These are phyloP conservation scores for Zasmidium citrigriseum DNA, from an alignment of 2,329 filamentous ascomycete species.

Conservation along the genomic window DNA sequence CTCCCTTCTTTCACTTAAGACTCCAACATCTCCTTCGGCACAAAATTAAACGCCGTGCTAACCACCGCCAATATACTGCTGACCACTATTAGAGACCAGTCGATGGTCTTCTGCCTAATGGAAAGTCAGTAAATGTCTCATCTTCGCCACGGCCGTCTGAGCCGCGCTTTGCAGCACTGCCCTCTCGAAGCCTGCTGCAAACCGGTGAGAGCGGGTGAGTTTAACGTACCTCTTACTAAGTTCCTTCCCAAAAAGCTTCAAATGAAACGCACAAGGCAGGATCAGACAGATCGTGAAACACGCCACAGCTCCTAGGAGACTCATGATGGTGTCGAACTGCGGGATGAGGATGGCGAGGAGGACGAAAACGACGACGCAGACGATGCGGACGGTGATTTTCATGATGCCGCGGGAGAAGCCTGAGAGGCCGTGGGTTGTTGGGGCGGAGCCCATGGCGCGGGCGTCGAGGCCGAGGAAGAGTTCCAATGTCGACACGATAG, in stretches of 20 bases:
- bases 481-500: constrained; percentile 83
- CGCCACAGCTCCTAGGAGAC: constrained; percentile 82
- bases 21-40: constrained; percentile 75
- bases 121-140: too few species aligned
- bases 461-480: constrained; percentile 73
- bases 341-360: constrained; percentile 73
- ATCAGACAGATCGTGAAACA: constrained; percentile 96
- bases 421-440: constrained; percentile 55
- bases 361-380: constrained; percentile 71
- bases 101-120: constrained; percentile 68
- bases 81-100: constrained; percentile 68
- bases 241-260: constrained; percentile 82
- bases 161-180: too few species aligned
- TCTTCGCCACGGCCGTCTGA: too few species aligned
- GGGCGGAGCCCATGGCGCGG: constrained; percentile 52
- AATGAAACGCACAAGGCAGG: constrained; percentile 82
- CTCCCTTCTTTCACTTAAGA: constrained; percentile 6
- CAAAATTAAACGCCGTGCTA: constrained; percentile 84
- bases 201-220: too few species aligned
- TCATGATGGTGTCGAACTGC: constrained; percentile 86
- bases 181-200: too few species aligned
- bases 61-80: constrained; percentile 70
- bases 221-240: constrained; percentile 58
- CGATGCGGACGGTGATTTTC: constrained; percentile 64
- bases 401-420: constrained; percentile 59